A percentile compares a stretch with the other conserved stretches of the same genome.
These are phyloP conservation scores for Lachancea lanzarotensis DNA, from an alignment of 805 yeast species.

Conservation along the genomic window DNA sequence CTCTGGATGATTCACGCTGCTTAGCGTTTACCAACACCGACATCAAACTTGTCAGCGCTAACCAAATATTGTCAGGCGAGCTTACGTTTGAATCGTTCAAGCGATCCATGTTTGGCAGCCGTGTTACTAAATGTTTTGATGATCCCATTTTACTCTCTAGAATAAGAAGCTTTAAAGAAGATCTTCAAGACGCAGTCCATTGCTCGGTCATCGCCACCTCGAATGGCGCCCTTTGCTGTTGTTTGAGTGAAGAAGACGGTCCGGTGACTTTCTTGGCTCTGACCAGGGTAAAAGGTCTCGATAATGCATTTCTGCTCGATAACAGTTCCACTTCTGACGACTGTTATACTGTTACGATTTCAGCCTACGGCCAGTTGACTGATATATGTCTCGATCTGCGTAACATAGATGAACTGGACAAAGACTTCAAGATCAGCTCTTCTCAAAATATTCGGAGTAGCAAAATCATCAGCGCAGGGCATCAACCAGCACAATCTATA, in stretches of 20 bases:
- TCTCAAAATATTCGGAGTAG: slow-evolving; percentile 1
- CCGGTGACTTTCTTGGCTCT: slow-evolving; percentile 15
- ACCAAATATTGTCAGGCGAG: slow-evolving; percentile 30
- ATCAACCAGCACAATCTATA: slow-evolving; percentile 1
- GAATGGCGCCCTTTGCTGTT: slow-evolving; percentile 23
- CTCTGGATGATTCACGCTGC: slow-evolving; percentile 17
- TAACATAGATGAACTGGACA: slow-evolving; percentile 7
- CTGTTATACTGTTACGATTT: slow-evolving; percentile 14
- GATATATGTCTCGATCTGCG: slow-evolving; percentile 13
- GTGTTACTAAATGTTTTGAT: slow-evolving; percentile 13
- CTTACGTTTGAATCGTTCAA: slow-evolving; percentile 12
- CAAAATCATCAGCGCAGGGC: slow-evolving; percentile 1
- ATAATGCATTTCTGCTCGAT: slow-evolving; percentile 13
- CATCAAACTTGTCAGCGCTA: slow-evolving; percentile 20
- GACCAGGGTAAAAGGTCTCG: slow-evolving; percentile 28
- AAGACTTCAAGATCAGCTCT: slow-evolving; percentile 6
- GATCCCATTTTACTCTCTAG: slow-evolving; percentile 18
- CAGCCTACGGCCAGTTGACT: slow-evolving; percentile 21
- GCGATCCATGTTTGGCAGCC: slow-evolving; percentile 4
- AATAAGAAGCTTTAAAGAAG: slow-evolving; percentile 9
- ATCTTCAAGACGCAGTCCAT: slow-evolving; percentile 10
- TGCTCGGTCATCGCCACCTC: slow-evolving; percentile 21
- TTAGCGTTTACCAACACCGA: slow-evolving; percentile 13
- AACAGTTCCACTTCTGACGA: neutral
- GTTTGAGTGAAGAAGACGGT: slow-evolving; percentile 12